A percentile compares a stretch with the other conserved stretches of the same genome.
These are phyloP conservation scores for Leccinum barrowsii DNA, from an alignment of 768 basidiomycete genomes.

Conservation along the genomic window DNA sequence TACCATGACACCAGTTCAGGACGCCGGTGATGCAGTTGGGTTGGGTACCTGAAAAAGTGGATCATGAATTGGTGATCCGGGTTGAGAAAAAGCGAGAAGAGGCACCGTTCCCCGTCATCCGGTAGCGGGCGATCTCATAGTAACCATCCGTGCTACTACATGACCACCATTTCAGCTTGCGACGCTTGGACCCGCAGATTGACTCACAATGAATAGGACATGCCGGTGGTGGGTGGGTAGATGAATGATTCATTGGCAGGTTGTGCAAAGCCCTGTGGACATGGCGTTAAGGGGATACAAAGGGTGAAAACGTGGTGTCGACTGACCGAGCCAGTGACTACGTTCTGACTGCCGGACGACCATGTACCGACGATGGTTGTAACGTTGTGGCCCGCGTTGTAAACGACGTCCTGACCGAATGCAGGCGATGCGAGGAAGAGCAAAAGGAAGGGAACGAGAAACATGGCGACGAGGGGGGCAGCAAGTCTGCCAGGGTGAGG, in stretches of 20 bases:
- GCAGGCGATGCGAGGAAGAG: slow-evolving; percentile 28
- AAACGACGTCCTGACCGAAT: slow-evolving; percentile 38
- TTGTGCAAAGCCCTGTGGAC: slow-evolving; percentile 71
- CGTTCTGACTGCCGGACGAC: slow-evolving; percentile 73
- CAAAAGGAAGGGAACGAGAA: slow-evolving; percentile 23
- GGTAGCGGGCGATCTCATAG: slow-evolving; percentile 90
- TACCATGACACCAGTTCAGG: slow-evolving; percentile 89
- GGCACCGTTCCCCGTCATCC: slow-evolving; percentile 82
- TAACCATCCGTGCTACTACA: slow-evolving; percentile 64
- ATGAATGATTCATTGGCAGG: slow-evolving; percentile 79
- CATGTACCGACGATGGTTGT: slow-evolving; percentile 79
- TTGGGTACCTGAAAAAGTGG: slow-evolving; percentile 54
- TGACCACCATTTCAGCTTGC: neutral
- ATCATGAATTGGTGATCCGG: neutral
- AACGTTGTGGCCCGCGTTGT: slow-evolving; percentile 54
- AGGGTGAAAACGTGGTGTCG: neutral
- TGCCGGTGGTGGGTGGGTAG: slow-evolving; percentile 83
- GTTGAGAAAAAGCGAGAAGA: neutral
- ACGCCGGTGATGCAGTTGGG: slow-evolving; percentile 89
- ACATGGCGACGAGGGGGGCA: slow-evolving; percentile 2
- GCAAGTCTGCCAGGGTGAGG: neutral
- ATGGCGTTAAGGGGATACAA: neutral
- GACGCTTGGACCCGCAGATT: neutral
- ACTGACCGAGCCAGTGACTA: slow-evolving; percentile 82
- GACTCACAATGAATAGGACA: slow-evolving; percentile 85